These are phyloP conservation scores for Eragrostis nindensis DNA, from an alignment of 176 grass and related monocot species.

Conservation along the genomic window DNA sequence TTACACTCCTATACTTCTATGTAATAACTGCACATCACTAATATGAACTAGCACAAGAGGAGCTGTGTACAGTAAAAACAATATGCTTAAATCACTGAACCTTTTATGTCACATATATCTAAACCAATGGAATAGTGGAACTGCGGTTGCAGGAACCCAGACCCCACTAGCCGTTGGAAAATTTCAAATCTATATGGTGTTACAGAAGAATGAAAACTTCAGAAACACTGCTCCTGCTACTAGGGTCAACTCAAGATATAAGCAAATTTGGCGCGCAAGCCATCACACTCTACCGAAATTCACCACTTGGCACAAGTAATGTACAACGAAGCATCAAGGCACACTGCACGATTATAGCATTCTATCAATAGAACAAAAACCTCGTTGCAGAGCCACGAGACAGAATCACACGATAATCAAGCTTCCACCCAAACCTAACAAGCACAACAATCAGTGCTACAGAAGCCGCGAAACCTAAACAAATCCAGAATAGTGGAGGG, in stretches of 20 bases:
- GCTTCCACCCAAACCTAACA: neutral
- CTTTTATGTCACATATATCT: too few relatives aligned
- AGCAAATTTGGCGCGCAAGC: neutral
- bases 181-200: neutral
- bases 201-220: slow-evolving; percentile 9
- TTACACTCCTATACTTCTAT: neutral
- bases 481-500: slow-evolving; percentile 18
- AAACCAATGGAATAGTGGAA: neutral
- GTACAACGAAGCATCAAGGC: neutral
- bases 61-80: neutral
- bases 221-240: neutral
- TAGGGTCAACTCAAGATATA: neutral
- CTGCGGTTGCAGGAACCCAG: neutral
- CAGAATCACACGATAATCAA: neutral
- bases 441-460: neutral
- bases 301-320: neutral
- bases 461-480: neutral
- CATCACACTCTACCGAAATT: neutral
- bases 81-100: neutral
- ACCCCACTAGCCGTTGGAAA: neutral
- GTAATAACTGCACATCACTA: neutral
- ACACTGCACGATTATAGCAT: neutral
- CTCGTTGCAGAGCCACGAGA: neutral
- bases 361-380: neutral
- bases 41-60: neutral